Percentiles rank a stretch among this genome's conserved stretches.
Conservation (phyloP, 2,329 filamentous ascomycete species). For the Teratosphaeria epicoccoides region DNA sequence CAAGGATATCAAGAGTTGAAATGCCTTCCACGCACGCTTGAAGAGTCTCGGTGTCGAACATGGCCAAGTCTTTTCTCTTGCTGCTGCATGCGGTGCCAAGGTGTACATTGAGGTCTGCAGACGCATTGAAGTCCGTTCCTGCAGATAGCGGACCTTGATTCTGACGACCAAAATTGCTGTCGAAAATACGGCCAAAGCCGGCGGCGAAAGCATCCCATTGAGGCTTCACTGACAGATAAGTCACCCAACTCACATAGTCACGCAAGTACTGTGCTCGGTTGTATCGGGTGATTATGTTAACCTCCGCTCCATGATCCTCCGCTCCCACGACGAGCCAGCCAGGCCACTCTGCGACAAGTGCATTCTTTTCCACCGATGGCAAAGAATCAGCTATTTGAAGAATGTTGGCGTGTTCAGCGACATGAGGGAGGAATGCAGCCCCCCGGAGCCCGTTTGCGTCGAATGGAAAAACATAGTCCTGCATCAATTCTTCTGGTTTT, state of each 20-base stretch:
- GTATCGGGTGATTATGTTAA: slow-evolving; percentile 60
- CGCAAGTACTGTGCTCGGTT: slow-evolving; percentile 70
- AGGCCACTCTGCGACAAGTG: slow-evolving; percentile 38
- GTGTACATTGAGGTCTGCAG: background rate
- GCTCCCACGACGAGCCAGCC: slow-evolving; percentile 36
- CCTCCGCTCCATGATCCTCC: slow-evolving; percentile 20
- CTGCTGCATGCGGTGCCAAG: background rate
- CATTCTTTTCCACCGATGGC: background rate
- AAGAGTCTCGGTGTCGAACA: slow-evolving; percentile 54
- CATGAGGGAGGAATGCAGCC: background rate
- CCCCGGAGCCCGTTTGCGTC: slow-evolving; percentile 45
- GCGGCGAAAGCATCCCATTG: slow-evolving; percentile 72
- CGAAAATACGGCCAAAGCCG: slow-evolving; percentile 50
- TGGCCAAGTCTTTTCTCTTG: background rate
- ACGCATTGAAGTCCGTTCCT: background rate
- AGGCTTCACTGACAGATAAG: slow-evolving; percentile 61
- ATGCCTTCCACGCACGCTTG: slow-evolving; percentile 74
- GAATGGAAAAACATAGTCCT: slow-evolving; percentile 74
- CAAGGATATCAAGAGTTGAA: slow-evolving; percentile 65
- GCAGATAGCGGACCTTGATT: background rate
- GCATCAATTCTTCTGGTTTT: slow-evolving; percentile 56
- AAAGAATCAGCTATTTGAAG: background rate
- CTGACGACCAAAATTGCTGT: background rate
- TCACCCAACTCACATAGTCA: slow-evolving; percentile 78
- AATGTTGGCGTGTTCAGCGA: background rate